These are phyloP conservation scores for Iris macrosiphon DNA, from an alignment of 106 monocot genomes.

Conservation along the genomic window DNA sequence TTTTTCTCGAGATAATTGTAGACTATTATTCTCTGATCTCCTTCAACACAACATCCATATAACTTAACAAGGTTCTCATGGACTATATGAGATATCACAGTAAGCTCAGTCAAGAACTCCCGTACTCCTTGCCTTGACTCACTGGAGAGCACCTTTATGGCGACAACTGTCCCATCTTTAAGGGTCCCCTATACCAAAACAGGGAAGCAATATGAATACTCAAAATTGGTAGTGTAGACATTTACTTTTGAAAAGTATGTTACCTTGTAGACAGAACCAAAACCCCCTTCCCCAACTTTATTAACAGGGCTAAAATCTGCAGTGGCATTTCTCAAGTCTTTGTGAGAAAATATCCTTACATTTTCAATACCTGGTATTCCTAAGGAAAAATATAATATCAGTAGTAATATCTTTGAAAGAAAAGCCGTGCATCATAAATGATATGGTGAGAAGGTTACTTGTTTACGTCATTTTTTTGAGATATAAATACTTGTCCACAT, in stretches of 20 bases:
- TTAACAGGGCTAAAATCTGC: constrained; percentile 30
- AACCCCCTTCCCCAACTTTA: constrained; percentile 54
- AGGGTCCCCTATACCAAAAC: constrained; percentile 37
- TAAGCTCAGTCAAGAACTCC: constrained; percentile 52
- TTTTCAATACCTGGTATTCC: constrained; percentile 16
- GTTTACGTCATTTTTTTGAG: too few species aligned
- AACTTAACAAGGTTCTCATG: constrained; percentile 57
- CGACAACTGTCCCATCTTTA: constrained; percentile 37
- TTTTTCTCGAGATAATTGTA: constrained; percentile 59
- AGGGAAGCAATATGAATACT: neutral
- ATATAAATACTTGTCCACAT: too few species aligned
- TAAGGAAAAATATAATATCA: neutral
- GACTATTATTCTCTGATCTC: constrained; percentile 40
- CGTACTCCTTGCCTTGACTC: constrained; percentile 52
- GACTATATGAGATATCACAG: constrained; percentile 28
- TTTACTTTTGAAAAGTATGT: neutral
- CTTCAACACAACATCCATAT: constrained; percentile 53
- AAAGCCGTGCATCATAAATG: too few species aligned
- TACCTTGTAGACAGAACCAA: constrained; percentile 64
- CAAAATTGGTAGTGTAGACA: neutral
- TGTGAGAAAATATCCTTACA: constrained; percentile 31
- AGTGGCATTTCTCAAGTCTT: constrained; percentile 45
- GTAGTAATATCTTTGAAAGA: neutral
- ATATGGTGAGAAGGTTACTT: too few species aligned
- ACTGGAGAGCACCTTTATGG: constrained; percentile 53